Percentiles rank a stretch among this genome's conserved stretches.
These are phyloP conservation scores for Discostella pseudostelligera DNA, from an alignment of 108 stramenopile genomes.

Conservation along the genomic window DNA sequence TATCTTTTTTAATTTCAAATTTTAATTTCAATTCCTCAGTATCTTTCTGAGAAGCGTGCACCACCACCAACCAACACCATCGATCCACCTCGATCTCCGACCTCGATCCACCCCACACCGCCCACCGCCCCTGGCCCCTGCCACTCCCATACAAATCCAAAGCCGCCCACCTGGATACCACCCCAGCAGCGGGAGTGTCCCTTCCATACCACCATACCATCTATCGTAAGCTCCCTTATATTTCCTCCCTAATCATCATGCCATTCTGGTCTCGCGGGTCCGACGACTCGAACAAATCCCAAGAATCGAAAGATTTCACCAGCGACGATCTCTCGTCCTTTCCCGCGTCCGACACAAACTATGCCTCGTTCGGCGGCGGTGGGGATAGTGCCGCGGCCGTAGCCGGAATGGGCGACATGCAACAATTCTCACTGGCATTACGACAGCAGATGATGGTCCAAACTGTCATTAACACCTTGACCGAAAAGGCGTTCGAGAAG, in stretches of 20 bases:
- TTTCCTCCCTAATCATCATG: conserved; percentile 15
- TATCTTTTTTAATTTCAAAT: too few relatives aligned
- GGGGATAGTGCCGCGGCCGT: conserved; percentile 20
- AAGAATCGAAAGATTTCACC: conserved; percentile 25
- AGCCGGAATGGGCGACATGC: conserved; percentile 60
- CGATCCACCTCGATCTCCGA: too few relatives aligned
- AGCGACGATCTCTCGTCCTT: conserved; percentile 36
- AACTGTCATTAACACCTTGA: conserved; percentile 65
- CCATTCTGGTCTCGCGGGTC: conserved; percentile 47
- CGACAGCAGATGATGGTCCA: conserved; percentile 80
- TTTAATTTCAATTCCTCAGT: too few relatives aligned
- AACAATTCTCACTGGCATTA: conserved; percentile 63
- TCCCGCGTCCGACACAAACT: conserved; percentile 11
- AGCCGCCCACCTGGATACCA: too few relatives aligned
- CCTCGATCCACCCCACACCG: too few relatives aligned
- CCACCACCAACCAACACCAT: too few relatives aligned
- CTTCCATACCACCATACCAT: too few relatives aligned
- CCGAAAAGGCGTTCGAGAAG: conserved; percentile 70
- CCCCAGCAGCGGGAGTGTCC: too few relatives aligned
- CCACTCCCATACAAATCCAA: too few relatives aligned
- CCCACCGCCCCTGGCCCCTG: too few relatives aligned
- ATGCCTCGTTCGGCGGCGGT: conserved; percentile 11
- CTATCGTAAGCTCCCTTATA: not conserved
- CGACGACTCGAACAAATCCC: conserved; percentile 18
- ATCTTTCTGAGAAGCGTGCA: too few relatives aligned